Evolutionary conservation across 768 basidiomycete genomes (phyloP), one percentile per base, ranked within the genome.

Genomic region (Collybia nuda): DNA sequence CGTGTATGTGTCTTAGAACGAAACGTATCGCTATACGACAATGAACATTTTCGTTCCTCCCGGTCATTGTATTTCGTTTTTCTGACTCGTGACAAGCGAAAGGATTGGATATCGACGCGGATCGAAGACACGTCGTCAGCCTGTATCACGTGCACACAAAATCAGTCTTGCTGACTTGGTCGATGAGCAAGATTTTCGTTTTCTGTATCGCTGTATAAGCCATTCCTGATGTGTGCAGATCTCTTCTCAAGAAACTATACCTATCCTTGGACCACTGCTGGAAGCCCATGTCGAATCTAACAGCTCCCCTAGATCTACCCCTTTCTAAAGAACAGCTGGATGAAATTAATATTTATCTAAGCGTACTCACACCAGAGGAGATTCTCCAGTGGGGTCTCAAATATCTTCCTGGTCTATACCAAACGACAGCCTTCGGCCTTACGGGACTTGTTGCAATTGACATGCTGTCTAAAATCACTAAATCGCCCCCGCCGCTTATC

Each of bases 401-500:
- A 39, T 77, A 91, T 58, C 73, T 98, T 15, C 89, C 93, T 0
- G 77, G 79, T 6, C 74, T 98, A 17, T 85, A 84, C 68, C 96
- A 99, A 66, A 98, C 97, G 5, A 98, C 96, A 5, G 96, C 97
- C 0, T 96, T 99, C 62, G 97, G 97, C 6, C 78, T 98, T 52
- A 98, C 95, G 0, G 96, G 97, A 8, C 84, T 95, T 47, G 93
- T 93, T 48, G 86, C 93, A 17, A 85, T 91, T 53, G 93, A 97
- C 66, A 97, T 99, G 92, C 82, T 98, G 47, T 87, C 90, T 28
- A 90, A 90, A 66, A 74, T 94, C 54, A 85, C 86, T 2, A 52
- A 72, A 22, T 63, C 70, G 15, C 79, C 81, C 0, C 90, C 90
- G 1, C 93, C 94, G 1, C 79, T 98, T 17, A 93, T 98, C 72